Evolutionary conservation across 2,329 filamentous ascomycete genomes (phyloP).

Genomic region (Botrytis medusae): DNA sequence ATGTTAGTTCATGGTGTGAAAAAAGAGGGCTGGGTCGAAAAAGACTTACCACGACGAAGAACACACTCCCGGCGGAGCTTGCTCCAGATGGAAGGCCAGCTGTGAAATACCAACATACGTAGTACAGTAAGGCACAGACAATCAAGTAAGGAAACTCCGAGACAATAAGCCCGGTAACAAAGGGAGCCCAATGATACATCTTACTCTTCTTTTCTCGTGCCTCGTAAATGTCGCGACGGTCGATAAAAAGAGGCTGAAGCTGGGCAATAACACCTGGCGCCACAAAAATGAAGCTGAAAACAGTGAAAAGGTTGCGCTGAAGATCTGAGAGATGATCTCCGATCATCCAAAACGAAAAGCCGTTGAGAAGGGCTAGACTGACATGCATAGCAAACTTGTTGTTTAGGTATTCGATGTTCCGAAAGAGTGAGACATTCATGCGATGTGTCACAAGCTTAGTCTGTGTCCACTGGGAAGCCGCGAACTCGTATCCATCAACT

Average conservation of each 20-base stretch:
- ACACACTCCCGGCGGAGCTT: slow-evolving; percentile 49
- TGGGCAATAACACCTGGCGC: slow-evolving; percentile 58
- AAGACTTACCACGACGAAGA: slow-evolving; percentile 49
- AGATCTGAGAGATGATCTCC: slow-evolving; percentile 52
- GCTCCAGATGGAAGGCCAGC: slow-evolving; percentile 50
- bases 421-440: slow-evolving; percentile 54
- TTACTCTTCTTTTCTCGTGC: slow-evolving; percentile 60
- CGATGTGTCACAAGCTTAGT: slow-evolving; percentile 37
- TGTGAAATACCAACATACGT: slow-evolving; percentile 58
- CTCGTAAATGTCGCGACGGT: slow-evolving; percentile 57
- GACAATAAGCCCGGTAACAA: slow-evolving; percentile 53
- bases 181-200: slow-evolving; percentile 62
- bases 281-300: slow-evolving; percentile 65
- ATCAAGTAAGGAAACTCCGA: slow-evolving; percentile 49
- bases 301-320: slow-evolving; percentile 57
- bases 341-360: slow-evolving; percentile 62
- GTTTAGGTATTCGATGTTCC: slow-evolving; percentile 59
- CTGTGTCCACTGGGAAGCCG: slow-evolving; percentile 50
- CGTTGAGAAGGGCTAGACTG: slow-evolving; percentile 56
- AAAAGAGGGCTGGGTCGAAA: not conserved
- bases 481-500: slow-evolving; percentile 50
- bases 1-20: not conserved
- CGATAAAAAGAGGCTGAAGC: slow-evolving; percentile 58
- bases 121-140: slow-evolving; percentile 47
- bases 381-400: slow-evolving; percentile 54